Conservation (phyloP, 148 eudicot genomes). For the Rhododendron griersonianum region DNA sequence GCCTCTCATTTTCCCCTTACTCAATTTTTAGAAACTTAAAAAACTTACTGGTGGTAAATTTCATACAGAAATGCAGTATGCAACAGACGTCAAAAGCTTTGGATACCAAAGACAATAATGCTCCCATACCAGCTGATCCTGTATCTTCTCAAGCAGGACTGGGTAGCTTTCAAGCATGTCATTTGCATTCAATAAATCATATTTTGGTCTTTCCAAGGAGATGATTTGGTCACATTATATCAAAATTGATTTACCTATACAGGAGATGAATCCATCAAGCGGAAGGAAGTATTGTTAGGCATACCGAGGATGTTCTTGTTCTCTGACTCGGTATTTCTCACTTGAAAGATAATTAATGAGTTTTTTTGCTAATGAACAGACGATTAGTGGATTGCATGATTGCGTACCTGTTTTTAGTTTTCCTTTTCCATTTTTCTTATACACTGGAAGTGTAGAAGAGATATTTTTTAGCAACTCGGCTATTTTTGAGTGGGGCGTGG, state of each 20-base stretch:
- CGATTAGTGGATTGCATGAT: neutral
- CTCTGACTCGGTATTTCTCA: neutral
- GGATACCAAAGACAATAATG: neutral
- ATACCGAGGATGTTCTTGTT: neutral
- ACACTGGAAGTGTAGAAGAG: neutral
- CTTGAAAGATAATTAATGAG: neutral
- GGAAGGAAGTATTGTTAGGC: neutral
- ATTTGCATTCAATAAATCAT: neutral
- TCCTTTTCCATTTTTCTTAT: neutral
- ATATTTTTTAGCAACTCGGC: neutral
- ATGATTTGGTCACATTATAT: neutral
- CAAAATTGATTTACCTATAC: neutral
- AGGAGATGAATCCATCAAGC: neutral
- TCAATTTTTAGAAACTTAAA: neutral
- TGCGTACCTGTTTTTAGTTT: neutral
- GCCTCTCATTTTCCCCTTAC: neutral
- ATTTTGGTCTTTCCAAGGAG: neutral
- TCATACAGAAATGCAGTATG: neutral
- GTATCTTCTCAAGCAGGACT: neutral
- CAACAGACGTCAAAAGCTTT: neutral
- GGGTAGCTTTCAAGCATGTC: neutral
- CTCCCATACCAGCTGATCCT: neutral
- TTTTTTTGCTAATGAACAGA: neutral
- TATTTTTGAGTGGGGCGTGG: neutral
- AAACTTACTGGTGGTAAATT: neutral